phyloP scores from a whole-genome alignment of 2,329 filamentous ascomycete species.

The Colletotrichum ledebouriae region DNA sequence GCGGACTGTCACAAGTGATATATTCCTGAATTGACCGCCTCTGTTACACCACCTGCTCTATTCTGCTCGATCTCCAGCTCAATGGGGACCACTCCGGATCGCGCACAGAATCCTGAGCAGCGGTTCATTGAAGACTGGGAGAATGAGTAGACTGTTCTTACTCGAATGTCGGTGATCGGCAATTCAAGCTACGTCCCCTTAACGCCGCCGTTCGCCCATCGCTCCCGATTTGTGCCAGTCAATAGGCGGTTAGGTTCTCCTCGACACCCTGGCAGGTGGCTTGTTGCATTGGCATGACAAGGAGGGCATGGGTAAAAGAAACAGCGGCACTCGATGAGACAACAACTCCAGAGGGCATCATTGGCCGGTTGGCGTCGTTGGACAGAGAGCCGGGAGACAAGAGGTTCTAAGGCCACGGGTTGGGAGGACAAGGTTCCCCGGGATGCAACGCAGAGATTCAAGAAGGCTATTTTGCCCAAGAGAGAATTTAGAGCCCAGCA shows the following conservation, averaged over 20 bases:
- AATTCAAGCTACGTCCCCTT: slow-evolving; percentile 9
- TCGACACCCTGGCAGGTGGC: slow-evolving; percentile 21
- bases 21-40: slow-evolving; percentile 32
- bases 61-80: slow-evolving; percentile 28
- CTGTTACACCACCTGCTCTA: slow-evolving; percentile 1
- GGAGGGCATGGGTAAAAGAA: slow-evolving; percentile 3
- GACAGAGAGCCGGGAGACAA: slow-evolving; percentile 2
- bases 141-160: neutral
- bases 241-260: slow-evolving; percentile 8
- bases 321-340: neutral
- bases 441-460: slow-evolving; percentile 21
- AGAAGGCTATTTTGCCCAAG: slow-evolving; percentile 17
- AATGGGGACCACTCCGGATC: slow-evolving; percentile 18
- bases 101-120: slow-evolving; percentile 12
- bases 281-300: slow-evolving; percentile 23
- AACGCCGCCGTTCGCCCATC: slow-evolving; percentile 10
- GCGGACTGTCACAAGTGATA: slow-evolving; percentile 36
- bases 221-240: slow-evolving; percentile 17
- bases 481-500: slow-evolving; percentile 21
- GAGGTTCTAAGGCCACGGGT: too few species aligned
- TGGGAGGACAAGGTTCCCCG: slow-evolving; percentile 30
- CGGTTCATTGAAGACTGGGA: neutral
- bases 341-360: neutral
- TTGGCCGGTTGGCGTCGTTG: slow-evolving; percentile 1
- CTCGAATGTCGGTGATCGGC: slow-evolving; percentile 26